Evolutionary conservation across 257 asterid genomes (phyloP).

Genomic region (Petunia axillaris): DNA sequence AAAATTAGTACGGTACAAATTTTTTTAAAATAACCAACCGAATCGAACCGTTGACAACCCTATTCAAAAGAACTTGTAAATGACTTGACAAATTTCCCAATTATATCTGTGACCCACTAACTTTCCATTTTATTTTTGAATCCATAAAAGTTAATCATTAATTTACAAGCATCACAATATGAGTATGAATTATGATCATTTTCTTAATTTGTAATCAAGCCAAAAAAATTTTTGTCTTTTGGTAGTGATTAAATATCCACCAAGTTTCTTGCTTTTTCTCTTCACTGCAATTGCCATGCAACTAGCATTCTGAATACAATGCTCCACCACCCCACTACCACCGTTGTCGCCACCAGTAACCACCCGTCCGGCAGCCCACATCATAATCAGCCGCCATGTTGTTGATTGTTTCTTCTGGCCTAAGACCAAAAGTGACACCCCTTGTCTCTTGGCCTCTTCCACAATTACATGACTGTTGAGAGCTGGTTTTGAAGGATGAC

Average conservation of each 20-base stretch:
- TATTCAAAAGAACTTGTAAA: too few relatives aligned
- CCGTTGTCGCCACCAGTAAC: not conserved
- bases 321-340: conserved; percentile 63
- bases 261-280: conserved; percentile 77
- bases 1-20: too few relatives aligned
- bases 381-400: conserved; percentile 73
- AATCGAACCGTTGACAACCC: too few relatives aligned
- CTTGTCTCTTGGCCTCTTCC: conserved; percentile 59
- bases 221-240: conserved; percentile 76
- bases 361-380: conserved; percentile 66
- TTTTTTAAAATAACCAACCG: too few relatives aligned
- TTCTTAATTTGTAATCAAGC: conserved; percentile 47
- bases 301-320: conserved; percentile 77
- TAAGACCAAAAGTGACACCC: conserved; percentile 55
- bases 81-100: not conserved
- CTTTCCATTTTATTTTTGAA: not conserved
- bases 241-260: conserved; percentile 87
- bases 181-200: not conserved
- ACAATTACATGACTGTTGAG: conserved; percentile 47
- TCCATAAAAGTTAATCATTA: not conserved
- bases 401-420: conserved; percentile 72
- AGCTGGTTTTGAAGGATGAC: too few relatives aligned
- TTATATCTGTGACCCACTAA: conserved; percentile 8
- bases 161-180: conserved; percentile 5
- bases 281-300: conserved; percentile 91